A percentile compares a stretch with the other conserved stretches of the same genome.
These are phyloP conservation scores for Syzygium aqueum DNA, from an alignment of 345 rosid genomes.

Conservation along the genomic window DNA sequence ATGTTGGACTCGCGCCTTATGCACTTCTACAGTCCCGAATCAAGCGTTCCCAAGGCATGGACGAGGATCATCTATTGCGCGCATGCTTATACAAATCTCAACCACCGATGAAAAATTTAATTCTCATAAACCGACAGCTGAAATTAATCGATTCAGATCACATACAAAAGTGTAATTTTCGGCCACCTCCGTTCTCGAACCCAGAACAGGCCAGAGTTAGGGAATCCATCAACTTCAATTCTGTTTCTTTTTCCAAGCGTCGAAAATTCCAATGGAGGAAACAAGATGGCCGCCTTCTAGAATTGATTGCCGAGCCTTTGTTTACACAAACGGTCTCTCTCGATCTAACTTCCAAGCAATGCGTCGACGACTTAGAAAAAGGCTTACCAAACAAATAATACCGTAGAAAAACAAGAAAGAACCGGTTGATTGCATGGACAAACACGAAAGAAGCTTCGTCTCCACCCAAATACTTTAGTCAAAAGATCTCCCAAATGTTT, in stretches of 20 bases:
- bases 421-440: neutral
- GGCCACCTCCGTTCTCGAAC: too few relatives aligned
- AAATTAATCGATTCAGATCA: too few relatives aligned
- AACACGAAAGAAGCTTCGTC: neutral
- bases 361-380: neutral
- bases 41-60: too few relatives aligned
- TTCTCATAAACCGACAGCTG: too few relatives aligned
- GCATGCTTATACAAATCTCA: too few relatives aligned
- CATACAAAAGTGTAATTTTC: too few relatives aligned
- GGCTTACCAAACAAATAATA: neutral
- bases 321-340: neutral
- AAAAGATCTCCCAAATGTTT: neutral
- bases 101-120: too few relatives aligned
- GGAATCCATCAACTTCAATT: neutral
- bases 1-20: too few relatives aligned
- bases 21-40: too few relatives aligned
- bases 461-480: neutral
- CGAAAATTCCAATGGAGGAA: neutral
- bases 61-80: too few relatives aligned
- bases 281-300: neutral
- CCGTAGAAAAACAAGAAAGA: neutral
- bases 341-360: neutral
- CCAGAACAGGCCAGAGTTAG: too few relatives aligned
- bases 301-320: neutral
- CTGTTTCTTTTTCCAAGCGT: neutral